Evolutionary conservation across 2,329 filamentous ascomycete species (phyloP).

Genomic region (Aureobasidium sp.): DNA sequence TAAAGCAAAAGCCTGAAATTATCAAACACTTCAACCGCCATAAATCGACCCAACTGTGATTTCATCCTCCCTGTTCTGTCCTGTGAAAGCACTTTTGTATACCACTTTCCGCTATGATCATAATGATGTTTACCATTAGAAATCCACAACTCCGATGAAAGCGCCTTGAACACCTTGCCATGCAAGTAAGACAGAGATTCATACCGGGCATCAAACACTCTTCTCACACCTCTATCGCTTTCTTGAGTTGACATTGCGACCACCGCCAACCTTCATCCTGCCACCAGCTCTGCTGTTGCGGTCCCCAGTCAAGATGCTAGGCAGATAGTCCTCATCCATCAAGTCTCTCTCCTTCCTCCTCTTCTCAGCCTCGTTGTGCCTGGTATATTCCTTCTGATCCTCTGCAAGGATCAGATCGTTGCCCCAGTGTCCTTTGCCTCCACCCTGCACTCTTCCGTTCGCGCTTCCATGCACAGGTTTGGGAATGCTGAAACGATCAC

Average conservation of each 20-base stretch:
- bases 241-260: slow-evolving; percentile 75
- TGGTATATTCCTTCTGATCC: slow-evolving; percentile 88
- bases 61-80: background rate
- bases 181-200: background rate
- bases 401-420: slow-evolving; percentile 76
- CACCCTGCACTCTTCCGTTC: slow-evolving; percentile 65
- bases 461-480: slow-evolving; percentile 78
- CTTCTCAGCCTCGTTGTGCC: slow-evolving; percentile 56
- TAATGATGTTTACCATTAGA: background rate
- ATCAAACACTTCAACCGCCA: background rate
- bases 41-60: background rate
- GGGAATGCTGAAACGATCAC: slow-evolving; percentile 86
- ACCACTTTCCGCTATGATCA: background rate
- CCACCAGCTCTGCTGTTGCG: slow-evolving; percentile 54
- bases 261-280: slow-evolving; percentile 73
- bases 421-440: slow-evolving; percentile 84
- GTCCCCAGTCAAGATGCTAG: slow-evolving; percentile 74
- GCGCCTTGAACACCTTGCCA: background rate
- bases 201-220: background rate
- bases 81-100: background rate
- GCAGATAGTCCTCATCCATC: slow-evolving; percentile 93
- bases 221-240: slow-evolving; percentile 36
- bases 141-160: background rate
- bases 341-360: slow-evolving; percentile 66
- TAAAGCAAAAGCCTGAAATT: background rate